Percentiles rank a stretch among this genome's conserved stretches.
These are phyloP conservation scores for Fusarium cyanostomum DNA, from an alignment of 2,329 filamentous ascomycete species.

Conservation along the genomic window DNA sequence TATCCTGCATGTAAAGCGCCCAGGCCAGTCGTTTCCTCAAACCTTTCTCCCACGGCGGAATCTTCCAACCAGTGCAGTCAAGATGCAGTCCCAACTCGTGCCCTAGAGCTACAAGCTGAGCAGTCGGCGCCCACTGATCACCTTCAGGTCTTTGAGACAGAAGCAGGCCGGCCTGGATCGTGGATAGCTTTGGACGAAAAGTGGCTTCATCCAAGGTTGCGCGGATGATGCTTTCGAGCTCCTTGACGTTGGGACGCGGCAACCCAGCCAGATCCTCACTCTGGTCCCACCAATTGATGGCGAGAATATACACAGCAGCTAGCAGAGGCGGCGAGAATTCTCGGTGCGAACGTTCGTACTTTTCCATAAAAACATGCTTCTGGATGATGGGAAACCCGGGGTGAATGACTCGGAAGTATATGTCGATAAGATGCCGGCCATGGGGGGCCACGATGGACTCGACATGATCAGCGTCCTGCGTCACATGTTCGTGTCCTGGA, in stretches of 20 bases:
- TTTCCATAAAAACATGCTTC: slow-evolving; percentile 81
- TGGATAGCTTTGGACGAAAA: slow-evolving; percentile 83
- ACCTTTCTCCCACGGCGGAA: slow-evolving; percentile 87
- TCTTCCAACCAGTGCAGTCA: slow-evolving; percentile 87
- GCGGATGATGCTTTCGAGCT: slow-evolving; percentile 78
- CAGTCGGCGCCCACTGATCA: slow-evolving; percentile 85
- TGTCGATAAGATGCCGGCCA: slow-evolving; percentile 78
- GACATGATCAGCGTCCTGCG: slow-evolving; percentile 74
- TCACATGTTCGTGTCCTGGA: slow-evolving; percentile 75
- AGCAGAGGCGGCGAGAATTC: slow-evolving; percentile 81
- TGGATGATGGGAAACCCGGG: slow-evolving; percentile 85
- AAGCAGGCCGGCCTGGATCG: slow-evolving; percentile 79
- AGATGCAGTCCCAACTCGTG: slow-evolving; percentile 91
- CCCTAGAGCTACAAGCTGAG: slow-evolving; percentile 84
- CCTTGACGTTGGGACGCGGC: slow-evolving; percentile 75
- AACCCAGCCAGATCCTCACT: slow-evolving; percentile 71
- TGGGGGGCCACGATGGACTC: slow-evolving; percentile 80
- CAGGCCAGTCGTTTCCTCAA: slow-evolving; percentile 86
- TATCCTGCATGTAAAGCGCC: slow-evolving; percentile 95
- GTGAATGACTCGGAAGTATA: slow-evolving; percentile 85
- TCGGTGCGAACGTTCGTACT: slow-evolving; percentile 76
- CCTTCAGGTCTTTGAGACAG: slow-evolving; percentile 79
- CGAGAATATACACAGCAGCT: slow-evolving; percentile 84
- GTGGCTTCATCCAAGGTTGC: slow-evolving; percentile 79
- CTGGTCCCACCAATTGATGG: slow-evolving; percentile 88